A percentile compares a stretch with the other conserved stretches of the same genome.
These are phyloP conservation scores for Paramarasmius palmivorus DNA, from an alignment of 1,284 basidiomycete genomes.

Conservation along the genomic window DNA sequence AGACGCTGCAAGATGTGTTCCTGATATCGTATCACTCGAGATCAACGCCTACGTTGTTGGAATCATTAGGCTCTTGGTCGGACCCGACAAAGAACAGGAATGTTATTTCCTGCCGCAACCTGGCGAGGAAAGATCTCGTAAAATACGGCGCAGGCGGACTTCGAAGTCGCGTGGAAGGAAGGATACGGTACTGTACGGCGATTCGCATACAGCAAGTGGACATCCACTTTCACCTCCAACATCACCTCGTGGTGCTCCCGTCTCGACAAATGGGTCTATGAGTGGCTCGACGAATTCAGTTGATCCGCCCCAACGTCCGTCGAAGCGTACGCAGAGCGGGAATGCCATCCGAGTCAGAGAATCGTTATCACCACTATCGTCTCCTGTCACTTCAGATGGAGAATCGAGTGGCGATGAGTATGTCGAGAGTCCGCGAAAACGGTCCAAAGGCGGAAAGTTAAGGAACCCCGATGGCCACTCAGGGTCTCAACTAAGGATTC, in stretches of 20 bases:
- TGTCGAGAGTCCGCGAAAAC: conserved; percentile 20
- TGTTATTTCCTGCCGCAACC: conserved; percentile 57
- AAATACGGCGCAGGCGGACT: conserved; percentile 21
- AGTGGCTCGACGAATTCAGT: conserved; percentile 23
- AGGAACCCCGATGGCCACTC: background rate
- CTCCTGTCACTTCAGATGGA: conserved; percentile 17
- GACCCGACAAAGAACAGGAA: conserved; percentile 62
- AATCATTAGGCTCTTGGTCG: conserved; percentile 57
- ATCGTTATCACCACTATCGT: conserved; percentile 19
- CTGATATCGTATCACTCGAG: conserved; percentile 50
- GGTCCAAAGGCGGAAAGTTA: background rate
- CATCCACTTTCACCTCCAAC: conserved; percentile 1
- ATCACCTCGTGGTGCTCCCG: conserved; percentile 23
- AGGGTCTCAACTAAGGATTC: background rate
- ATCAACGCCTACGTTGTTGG: conserved; percentile 54
- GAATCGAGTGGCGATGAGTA: conserved; percentile 27
- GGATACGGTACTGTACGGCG: conserved; percentile 13
- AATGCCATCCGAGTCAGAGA: conserved; percentile 18
- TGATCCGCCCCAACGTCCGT: conserved; percentile 27
- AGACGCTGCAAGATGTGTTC: conserved; percentile 45
- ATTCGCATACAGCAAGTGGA: conserved; percentile 16
- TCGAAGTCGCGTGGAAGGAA: background rate
- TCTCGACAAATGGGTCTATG: conserved; percentile 12
- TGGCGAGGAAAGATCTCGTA: conserved; percentile 36
- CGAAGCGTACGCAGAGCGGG: conserved; percentile 17